phyloP scores from a whole-genome alignment of 495 filamentous ascomycete genomes.

The Thermothielavioides terrestris region DNA sequence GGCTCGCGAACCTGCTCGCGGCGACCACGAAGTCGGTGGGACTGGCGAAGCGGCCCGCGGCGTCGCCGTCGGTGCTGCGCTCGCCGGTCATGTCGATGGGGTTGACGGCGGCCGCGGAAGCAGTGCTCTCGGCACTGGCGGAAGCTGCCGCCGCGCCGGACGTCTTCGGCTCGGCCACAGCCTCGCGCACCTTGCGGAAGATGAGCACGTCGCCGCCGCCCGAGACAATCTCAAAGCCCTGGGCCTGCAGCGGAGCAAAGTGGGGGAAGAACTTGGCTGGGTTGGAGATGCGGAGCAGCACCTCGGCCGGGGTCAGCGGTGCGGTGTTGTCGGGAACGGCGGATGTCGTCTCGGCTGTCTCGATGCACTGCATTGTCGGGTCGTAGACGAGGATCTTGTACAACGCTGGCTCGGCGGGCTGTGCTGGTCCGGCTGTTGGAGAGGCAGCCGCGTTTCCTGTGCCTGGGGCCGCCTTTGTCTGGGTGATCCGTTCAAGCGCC shows the following conservation, averaged over 20 bases:
- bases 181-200: constrained; percentile 51
- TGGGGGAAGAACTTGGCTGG: constrained; percentile 65
- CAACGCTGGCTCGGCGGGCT: constrained; percentile 29
- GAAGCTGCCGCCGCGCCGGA: background rate
- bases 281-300: constrained; percentile 57
- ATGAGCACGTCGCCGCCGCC: constrained; percentile 63
- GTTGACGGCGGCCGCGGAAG: constrained; percentile 28
- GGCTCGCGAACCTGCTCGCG: constrained; percentile 44
- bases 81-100: constrained; percentile 49
- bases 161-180: constrained; percentile 10
- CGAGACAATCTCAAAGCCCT: constrained; percentile 67
- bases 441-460: background rate
- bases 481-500: constrained; percentile 25
- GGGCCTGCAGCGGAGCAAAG: constrained; percentile 51
- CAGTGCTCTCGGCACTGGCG: background rate
- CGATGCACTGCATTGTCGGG: constrained; percentile 50
- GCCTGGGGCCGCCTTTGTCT: too few relatives aligned
- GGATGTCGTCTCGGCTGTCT: constrained; percentile 54
- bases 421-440: background rate
- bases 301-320: constrained; percentile 49
- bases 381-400: constrained; percentile 74
- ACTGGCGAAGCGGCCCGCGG: constrained; percentile 45
- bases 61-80: constrained; percentile 24
- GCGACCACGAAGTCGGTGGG: constrained; percentile 40
- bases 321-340: constrained; percentile 39